These are phyloP conservation scores for Eragrostis curvula DNA, from an alignment of 176 grass and related monocot species.

Conservation along the genomic window DNA sequence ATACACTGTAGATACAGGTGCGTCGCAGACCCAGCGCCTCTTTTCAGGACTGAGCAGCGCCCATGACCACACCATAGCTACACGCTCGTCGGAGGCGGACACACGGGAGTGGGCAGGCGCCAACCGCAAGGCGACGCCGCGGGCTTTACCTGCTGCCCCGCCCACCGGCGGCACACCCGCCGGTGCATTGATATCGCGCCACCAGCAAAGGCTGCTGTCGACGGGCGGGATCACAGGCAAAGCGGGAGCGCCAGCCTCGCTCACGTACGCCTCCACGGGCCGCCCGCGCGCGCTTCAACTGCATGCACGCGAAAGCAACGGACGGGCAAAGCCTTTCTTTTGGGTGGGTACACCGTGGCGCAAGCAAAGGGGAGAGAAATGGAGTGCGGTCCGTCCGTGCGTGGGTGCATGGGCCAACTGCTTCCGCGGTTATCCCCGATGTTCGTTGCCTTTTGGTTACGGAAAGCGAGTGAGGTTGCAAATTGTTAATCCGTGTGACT, in stretches of 20 bases:
- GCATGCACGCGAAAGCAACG: slow-evolving; percentile 1
- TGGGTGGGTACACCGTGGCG: slow-evolving; percentile 23
- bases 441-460: slow-evolving; percentile 28
- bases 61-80: slow-evolving; percentile 9
- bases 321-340: slow-evolving; percentile 52
- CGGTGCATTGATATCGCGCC: slow-evolving; percentile 41
- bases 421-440: neutral
- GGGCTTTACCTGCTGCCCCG: slow-evolving; percentile 29
- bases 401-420: neutral
- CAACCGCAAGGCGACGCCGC: slow-evolving; percentile 41
- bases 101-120: slow-evolving; percentile 41
- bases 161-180: slow-evolving; percentile 36
- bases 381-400: neutral
- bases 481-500: neutral
- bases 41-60: slow-evolving; percentile 8
- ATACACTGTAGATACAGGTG: slow-evolving; percentile 5
- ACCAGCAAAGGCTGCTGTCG: neutral
- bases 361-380: neutral
- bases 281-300: neutral
- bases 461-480: slow-evolving; percentile 3
- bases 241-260: slow-evolving; percentile 7
- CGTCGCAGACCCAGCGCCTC: neutral
- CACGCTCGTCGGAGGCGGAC: slow-evolving; percentile 16
- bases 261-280: slow-evolving; percentile 37
- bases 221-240: slow-evolving; percentile 37